A percentile compares a stretch with the other conserved stretches of the same genome.
Evolutionary conservation across 768 basidiomycete species (phyloP).

Genomic region (Infundibulicybe gibba): DNA sequence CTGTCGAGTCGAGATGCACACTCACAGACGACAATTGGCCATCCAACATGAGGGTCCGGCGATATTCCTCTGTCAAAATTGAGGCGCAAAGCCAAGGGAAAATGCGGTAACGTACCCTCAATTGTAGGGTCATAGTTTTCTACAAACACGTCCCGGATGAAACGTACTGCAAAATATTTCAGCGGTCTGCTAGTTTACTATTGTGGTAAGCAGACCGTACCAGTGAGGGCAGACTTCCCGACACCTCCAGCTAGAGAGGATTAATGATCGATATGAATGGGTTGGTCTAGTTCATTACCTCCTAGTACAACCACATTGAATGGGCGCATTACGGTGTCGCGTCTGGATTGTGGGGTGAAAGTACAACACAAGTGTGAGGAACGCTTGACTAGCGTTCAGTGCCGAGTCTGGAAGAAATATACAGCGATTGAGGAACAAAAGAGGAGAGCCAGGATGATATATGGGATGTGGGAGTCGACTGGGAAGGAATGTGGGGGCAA

Average conservation of each 20-base stretch:
- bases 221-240: constrained; percentile 83
- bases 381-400: neutral
- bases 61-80: constrained; percentile 60
- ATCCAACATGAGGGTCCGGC: constrained; percentile 61
- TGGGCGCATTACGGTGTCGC: constrained; percentile 47
- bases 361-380: neutral
- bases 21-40: constrained; percentile 60
- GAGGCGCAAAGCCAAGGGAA: constrained; percentile 8
- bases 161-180: constrained; percentile 45
- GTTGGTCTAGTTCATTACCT: constrained; percentile 35
- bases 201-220: constrained; percentile 17
- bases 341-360: neutral
- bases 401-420: neutral
- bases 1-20: constrained; percentile 10
- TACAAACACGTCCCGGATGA: constrained; percentile 68
- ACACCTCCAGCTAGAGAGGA: constrained; percentile 70
- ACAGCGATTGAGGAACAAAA: neutral
- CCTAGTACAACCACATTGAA: constrained; percentile 81
- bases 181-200: neutral
- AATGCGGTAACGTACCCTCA: constrained; percentile 49
- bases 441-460: neutral
- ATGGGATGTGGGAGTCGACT: neutral
- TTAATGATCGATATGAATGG: constrained; percentile 6
- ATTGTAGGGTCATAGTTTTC: constrained; percentile 84
- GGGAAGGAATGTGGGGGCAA: too few relatives aligned